Conservation (phyloP, 1,139 yeast species). For the Kodamaea sp. region DNA sequence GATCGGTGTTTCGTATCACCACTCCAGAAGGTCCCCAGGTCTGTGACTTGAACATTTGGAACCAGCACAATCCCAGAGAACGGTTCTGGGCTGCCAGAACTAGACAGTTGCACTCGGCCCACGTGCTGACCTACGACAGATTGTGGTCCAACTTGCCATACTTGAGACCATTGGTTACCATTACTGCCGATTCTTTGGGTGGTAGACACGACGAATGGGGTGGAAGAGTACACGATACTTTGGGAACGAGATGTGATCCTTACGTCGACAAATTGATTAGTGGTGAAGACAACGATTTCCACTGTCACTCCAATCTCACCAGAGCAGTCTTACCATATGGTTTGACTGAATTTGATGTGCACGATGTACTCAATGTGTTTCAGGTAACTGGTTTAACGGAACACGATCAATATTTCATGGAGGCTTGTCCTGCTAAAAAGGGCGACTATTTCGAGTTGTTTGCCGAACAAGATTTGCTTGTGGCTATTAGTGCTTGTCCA, state of each 20-base stretch:
- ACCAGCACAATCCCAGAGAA: conserved; percentile 59
- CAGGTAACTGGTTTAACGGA: conserved; percentile 69
- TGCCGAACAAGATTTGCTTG: conserved; percentile 64
- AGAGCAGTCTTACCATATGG: conserved; percentile 62
- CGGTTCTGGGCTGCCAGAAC: conserved; percentile 71
- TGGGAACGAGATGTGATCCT: conserved; percentile 72
- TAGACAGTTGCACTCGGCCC: conserved; percentile 66
- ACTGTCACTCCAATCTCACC: conserved; percentile 65
- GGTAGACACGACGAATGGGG: conserved; percentile 66
- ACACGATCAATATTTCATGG: conserved; percentile 70
- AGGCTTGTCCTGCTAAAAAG: conserved; percentile 60
- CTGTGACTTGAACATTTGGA: conserved; percentile 69
- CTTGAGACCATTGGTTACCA: conserved; percentile 62
- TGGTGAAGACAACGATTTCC: conserved; percentile 65
- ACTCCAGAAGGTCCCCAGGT: conserved; percentile 74
- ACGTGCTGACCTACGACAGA: conserved; percentile 61
- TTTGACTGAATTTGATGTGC: conserved; percentile 64
- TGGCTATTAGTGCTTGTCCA: conserved; percentile 70
- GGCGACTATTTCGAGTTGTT: conserved; percentile 66
- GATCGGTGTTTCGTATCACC: conserved; percentile 56
- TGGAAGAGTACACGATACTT: conserved; percentile 64
- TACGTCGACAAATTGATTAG: conserved; percentile 64
- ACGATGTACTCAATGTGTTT: conserved; percentile 68
- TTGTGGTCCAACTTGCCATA: conserved; percentile 67
- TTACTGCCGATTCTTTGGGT: conserved; percentile 58